Percentiles rank a stretch among this genome's conserved stretches.
Conservation (phyloP, 495 filamentous ascomycete genomes). For the Articulospora tetracladia region DNA sequence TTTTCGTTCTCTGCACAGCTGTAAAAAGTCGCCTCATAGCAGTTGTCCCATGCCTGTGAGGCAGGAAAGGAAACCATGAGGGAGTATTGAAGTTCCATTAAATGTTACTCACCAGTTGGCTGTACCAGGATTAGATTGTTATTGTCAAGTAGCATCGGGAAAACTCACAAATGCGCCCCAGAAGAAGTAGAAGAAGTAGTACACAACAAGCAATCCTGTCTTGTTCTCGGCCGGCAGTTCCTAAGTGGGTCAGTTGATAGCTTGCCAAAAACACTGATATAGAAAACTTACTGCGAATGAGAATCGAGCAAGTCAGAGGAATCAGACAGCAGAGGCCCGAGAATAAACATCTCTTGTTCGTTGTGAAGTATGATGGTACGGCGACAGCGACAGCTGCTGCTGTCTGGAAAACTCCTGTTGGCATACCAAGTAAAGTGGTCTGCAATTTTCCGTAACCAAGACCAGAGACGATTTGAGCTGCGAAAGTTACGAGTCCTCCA, state of each 20-base stretch:
- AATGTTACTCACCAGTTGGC: too few species aligned
- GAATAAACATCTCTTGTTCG: constrained; percentile 1
- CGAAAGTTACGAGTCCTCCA: constrained; percentile 11
- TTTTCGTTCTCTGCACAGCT: too few species aligned
- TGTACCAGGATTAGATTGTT: too few species aligned
- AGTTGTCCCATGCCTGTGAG: constrained; percentile 7
- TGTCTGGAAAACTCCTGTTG: constrained; percentile 5
- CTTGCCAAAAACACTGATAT: too few species aligned
- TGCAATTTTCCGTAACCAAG: constrained; percentile 3
- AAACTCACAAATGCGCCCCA: constrained; percentile 8
- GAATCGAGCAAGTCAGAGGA: neutral
- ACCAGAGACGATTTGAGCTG: constrained; percentile 3
- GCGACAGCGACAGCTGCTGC: neutral
- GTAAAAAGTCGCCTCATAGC: too few species aligned
- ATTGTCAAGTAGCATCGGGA: too few species aligned
- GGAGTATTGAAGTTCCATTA: too few species aligned
- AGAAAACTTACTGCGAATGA: neutral
- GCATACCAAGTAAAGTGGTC: constrained; percentile 10
- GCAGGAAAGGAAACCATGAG: too few species aligned
- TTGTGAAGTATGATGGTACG: neutral
- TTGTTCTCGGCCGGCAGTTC: constrained; percentile 12
- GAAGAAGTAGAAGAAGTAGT: constrained; percentile 16
- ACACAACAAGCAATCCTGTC: neutral
- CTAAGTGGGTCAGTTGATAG: neutral
- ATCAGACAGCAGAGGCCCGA: neutral